phyloP scores from a whole-genome alignment of 768 basidiomycete species.

The Suillus cothurnatus region DNA sequence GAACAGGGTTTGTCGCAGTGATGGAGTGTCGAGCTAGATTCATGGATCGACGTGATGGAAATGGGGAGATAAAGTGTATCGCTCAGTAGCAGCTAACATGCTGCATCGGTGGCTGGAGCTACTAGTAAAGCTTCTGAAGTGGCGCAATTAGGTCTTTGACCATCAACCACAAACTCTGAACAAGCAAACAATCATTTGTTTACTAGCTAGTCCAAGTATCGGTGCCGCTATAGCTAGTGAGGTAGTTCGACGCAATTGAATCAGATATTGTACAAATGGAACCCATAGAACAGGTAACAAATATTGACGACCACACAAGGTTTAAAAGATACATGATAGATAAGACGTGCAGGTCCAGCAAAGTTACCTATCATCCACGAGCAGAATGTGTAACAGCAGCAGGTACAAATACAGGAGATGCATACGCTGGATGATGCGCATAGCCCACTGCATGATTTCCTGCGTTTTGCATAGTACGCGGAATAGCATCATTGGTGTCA shows the following conservation, averaged over 20 bases:
- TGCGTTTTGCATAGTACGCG: slow-evolving; percentile 19
- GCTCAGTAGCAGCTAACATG: slow-evolving; percentile 16
- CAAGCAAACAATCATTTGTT: slow-evolving; percentile 6
- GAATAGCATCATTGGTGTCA: slow-evolving; percentile 44
- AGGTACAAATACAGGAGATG: slow-evolving; percentile 27
- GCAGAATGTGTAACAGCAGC: slow-evolving; percentile 33
- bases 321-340: slow-evolving; percentile 25
- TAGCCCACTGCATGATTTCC: slow-evolving; percentile 25
- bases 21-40: slow-evolving; percentile 87
- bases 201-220: slow-evolving; percentile 2
- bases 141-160: slow-evolving; percentile 2
- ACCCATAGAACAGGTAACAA: slow-evolving; percentile 15
- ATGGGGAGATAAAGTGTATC: slow-evolving; percentile 12
- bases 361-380: slow-evolving; percentile 23
- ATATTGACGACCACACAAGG: slow-evolving; percentile 17
- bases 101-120: slow-evolving; percentile 17
- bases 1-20: slow-evolving; percentile 71
- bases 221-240: not conserved
- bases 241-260: not conserved
- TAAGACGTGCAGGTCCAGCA: slow-evolving; percentile 26
- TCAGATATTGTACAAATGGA: slow-evolving; percentile 21
- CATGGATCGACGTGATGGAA: slow-evolving; percentile 50
- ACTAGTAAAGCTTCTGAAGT: slow-evolving; percentile 1
- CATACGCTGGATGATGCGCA: slow-evolving; percentile 29
- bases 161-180: not conserved